Conservation (phyloP, 345 rosid species). For the Gossypium rotundifolium region DNA sequence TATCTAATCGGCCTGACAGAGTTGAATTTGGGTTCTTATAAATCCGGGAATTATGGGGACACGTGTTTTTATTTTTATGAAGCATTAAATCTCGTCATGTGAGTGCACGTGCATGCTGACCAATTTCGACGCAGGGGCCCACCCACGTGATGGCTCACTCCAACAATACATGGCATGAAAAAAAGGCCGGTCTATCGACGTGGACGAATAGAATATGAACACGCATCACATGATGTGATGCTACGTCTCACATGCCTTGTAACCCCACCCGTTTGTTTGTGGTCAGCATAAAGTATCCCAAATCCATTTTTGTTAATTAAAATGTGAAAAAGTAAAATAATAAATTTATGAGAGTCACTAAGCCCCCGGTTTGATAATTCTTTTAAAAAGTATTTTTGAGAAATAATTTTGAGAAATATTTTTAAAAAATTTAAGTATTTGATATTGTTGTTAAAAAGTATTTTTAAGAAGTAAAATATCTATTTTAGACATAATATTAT, state of each 20-base stretch:
- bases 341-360: neutral
- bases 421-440: too few species aligned
- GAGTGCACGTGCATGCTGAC: slow-evolving; percentile 60
- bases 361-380: too few species aligned
- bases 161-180: neutral
- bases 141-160: slow-evolving; percentile 35
- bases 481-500: too few species aligned
- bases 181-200: slow-evolving; percentile 14
- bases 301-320: neutral
- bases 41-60: slow-evolving; percentile 21
- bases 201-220: slow-evolving; percentile 10
- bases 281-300: neutral
- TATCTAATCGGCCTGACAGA: slow-evolving; percentile 13
- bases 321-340: neutral
- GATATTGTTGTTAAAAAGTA: too few species aligned
- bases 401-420: too few species aligned
- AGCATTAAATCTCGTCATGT: slow-evolving; percentile 36
- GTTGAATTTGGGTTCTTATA: slow-evolving; percentile 24
- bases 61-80: slow-evolving; percentile 4
- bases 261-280: slow-evolving; percentile 5
- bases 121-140: slow-evolving; percentile 25
- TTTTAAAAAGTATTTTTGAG: too few species aligned
- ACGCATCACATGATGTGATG: slow-evolving; percentile 19
- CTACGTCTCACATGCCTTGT: slow-evolving; percentile 17
- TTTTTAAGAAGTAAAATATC: too few species aligned